These are phyloP conservation scores for Pleurozium schreberi DNA, from an alignment of 225 moss, liverwort and hornwort genomes.

Conservation along the genomic window DNA sequence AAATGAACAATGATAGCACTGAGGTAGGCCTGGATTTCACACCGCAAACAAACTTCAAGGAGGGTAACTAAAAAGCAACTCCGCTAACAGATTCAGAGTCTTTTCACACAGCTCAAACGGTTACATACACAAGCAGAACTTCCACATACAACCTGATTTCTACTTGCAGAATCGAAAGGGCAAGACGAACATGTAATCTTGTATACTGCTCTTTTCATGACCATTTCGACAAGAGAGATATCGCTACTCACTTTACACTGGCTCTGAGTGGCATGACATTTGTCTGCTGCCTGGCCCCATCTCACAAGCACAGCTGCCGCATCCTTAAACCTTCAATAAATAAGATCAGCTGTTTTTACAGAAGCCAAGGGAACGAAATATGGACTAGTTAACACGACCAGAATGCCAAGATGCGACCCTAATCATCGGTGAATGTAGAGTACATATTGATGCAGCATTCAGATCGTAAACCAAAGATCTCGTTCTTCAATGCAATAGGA, in stretches of 20 bases:
- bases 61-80: not conserved
- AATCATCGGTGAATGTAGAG: not conserved
- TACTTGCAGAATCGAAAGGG: not conserved
- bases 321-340: constrained; percentile 49
- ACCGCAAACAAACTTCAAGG: not conserved
- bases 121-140: not conserved
- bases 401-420: not conserved
- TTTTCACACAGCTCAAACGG: not conserved
- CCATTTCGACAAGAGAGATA: not conserved
- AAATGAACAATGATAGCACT: constrained; percentile 83
- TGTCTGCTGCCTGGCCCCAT: constrained; percentile 90
- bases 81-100: not conserved
- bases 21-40: constrained; percentile 60
- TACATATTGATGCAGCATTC: not conserved
- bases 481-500: not conserved
- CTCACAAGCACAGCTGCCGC: constrained; percentile 77
- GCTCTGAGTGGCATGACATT: constrained; percentile 72
- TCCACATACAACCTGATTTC: not conserved
- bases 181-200: not conserved
- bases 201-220: not conserved
- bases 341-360: not conserved
- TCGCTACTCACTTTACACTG: constrained; percentile 68
- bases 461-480: not conserved
- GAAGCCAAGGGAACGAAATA: not conserved
- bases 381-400: not conserved